These are phyloP conservation scores for Immersiporthe knoxdaviesiana DNA, from an alignment of 2,329 filamentous ascomycete genomes.

Conservation along the genomic window DNA sequence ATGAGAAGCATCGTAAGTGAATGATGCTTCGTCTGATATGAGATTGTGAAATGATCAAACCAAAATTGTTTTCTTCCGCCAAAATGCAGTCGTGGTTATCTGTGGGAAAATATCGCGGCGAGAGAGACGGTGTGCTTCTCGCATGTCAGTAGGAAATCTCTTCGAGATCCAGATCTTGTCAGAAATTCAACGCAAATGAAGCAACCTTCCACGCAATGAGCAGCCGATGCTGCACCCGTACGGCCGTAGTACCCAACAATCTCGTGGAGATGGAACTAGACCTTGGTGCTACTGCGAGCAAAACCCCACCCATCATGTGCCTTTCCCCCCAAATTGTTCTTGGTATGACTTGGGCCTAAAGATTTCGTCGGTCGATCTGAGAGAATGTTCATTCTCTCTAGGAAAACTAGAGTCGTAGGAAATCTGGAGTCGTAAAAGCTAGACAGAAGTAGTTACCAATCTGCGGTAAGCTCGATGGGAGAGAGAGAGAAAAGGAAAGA, in stretches of 20 bases:
- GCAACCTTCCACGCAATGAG: not conserved
- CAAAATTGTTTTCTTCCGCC: not conserved
- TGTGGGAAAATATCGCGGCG: not conserved
- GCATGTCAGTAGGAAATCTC: not conserved
- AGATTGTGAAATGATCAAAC: not conserved
- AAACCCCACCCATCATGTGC: not conserved
- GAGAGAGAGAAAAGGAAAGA: not conserved
- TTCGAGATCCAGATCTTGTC: not conserved
- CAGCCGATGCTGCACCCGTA: not conserved
- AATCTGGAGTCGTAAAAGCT: not conserved
- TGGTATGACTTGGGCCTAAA: not conserved
- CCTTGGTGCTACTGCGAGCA: not conserved
- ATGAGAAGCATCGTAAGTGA: not conserved
- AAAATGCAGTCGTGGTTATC: not conserved
- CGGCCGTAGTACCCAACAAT: not conserved
- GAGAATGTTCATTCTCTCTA: not conserved
- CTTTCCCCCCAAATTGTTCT: not conserved
- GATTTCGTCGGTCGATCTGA: not conserved
- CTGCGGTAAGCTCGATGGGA: not conserved
- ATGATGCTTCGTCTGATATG: not conserved
- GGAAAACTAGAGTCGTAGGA: not conserved
- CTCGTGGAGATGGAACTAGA: not conserved
- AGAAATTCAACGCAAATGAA: not conserved
- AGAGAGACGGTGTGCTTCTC: not conserved
- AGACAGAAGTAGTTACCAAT: not conserved